Base-by-base conservation (phyloP, 2,329 filamentous ascomycete genomes). In the Ascomycota sp. region DNA sequence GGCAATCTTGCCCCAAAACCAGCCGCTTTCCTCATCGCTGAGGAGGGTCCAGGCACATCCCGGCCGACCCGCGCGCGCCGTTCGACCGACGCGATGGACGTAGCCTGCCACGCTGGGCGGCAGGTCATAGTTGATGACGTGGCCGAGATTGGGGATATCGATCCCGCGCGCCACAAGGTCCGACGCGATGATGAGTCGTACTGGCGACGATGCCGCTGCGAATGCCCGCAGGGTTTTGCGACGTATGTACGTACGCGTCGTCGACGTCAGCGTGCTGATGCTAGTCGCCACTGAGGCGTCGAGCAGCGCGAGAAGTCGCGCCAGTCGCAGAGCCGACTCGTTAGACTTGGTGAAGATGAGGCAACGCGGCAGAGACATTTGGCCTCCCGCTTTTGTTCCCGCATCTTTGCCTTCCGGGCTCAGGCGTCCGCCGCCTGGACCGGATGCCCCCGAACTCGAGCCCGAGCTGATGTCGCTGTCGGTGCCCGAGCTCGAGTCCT, bases 41-140 rank as follows among this genome's bases (percentile, higher is more conserved):
- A 92, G 73, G 9, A 98, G 55, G 0, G 83, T 93, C 80, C 83
- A 93, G 1, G 86, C 82, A 28, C 71, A 63, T 2, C 86, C 86
- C 1, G 55, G 40, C 32, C 71, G 69, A 2, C 78, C 82, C 0
- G 81, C 89, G 47, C 85, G 66, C 1, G 86, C 86, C 1, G 86
- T 94, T 33, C 89, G 72, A 23, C 89, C 86, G 2, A 94, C 82
- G 25, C 89, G 75, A 49, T 95, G 89, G 4, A 95, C 73, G 43
- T 95, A 95, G 17, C 73, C 76, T 5, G 76, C 77, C 22, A 83
- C 58, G 43, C 75, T 85, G 4, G 71, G 65, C 0, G 86, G 86
- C 30, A 94, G 64, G 48, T 94, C 86, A 57, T 95, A 95, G 55
- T 93, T 94, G 52, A 95, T 61, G 28, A 95, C 82, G 45, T 92